Conservation (phyloP, 805 yeast genomes). For the Hanseniaspora occidentalis region DNA sequence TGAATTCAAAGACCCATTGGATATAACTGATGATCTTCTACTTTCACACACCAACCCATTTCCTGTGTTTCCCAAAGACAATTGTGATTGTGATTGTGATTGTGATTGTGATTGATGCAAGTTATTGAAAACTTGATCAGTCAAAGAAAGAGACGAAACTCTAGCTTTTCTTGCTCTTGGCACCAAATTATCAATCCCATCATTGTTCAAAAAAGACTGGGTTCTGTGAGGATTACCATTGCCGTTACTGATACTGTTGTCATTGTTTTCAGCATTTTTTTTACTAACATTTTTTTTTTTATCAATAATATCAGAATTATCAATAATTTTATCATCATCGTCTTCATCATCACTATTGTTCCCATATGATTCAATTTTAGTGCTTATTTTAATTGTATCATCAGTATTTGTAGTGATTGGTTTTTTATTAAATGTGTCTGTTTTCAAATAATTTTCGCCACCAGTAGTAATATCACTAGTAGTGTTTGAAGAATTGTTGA, state of each 20-base stretch:
- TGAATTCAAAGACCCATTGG: neutral
- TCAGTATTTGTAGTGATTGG: neutral
- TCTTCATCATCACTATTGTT: slow-evolving; percentile 1
- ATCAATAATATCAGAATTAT: neutral
- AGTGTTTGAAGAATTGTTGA: neutral
- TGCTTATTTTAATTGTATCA: neutral
- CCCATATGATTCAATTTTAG: neutral
- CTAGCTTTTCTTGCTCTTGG: slow-evolving; percentile 51
- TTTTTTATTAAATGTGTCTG: neutral
- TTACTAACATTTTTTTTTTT: neutral
- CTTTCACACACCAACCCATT: too few species aligned
- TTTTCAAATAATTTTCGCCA: neutral
- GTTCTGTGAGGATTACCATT: slow-evolving; percentile 13
- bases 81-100: slow-evolving; percentile 14
- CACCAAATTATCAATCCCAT: slow-evolving; percentile 55
- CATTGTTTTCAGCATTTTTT: neutral
- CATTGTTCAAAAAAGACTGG: slow-evolving; percentile 52
- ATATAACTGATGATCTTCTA: neutral
- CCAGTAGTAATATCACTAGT: neutral
- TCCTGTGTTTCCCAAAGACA: too few species aligned
- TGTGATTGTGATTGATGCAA: slow-evolving; percentile 20
- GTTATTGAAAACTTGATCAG: slow-evolving; percentile 54
- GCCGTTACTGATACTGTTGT: too few species aligned
- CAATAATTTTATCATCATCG: neutral
- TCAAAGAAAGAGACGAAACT: slow-evolving; percentile 53